A percentile compares a stretch with the other conserved stretches of the same genome.
phyloP scores from a whole-genome alignment of 371 early-diverging fungal genomes.

The Mucor saturninus region DNA sequence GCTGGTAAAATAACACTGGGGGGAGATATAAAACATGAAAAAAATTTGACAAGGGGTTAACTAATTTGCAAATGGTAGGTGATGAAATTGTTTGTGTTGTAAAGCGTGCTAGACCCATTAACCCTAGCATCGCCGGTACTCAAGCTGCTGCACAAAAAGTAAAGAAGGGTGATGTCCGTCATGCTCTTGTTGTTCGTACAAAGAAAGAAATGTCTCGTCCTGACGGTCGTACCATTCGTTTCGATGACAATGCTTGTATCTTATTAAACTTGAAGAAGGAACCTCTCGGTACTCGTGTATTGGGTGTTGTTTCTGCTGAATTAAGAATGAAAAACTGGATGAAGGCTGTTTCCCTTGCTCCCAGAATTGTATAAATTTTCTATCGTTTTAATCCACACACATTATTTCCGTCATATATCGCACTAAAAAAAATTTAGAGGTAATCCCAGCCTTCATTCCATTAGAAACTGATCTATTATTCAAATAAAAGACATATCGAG shows the following conservation, averaged over 20 bases:
- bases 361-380: slow-evolving; percentile 79
- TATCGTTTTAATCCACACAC: not conserved
- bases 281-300: slow-evolving; percentile 92
- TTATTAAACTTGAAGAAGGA: slow-evolving; percentile 93
- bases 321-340: slow-evolving; percentile 93
- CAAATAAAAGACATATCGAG: too few species aligned
- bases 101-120: slow-evolving; percentile 88
- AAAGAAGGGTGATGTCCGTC: slow-evolving; percentile 94
- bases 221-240: slow-evolving; percentile 92
- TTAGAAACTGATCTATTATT: too few species aligned
- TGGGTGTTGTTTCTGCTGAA: slow-evolving; percentile 92
- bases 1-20: slow-evolving; percentile 49
- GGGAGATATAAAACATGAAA: not conserved
- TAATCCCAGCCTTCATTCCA: too few species aligned
- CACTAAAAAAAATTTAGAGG: too few species aligned
- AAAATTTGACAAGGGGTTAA: slow-evolving; percentile 6
- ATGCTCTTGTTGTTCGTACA: slow-evolving; percentile 93
- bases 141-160: slow-evolving; percentile 75
- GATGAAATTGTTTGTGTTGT: slow-evolving; percentile 97
- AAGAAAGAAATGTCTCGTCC: slow-evolving; percentile 89
- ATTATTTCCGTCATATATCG: too few species aligned
- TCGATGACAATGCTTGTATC: slow-evolving; percentile 98
- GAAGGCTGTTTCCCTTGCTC: slow-evolving; percentile 93
- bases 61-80: slow-evolving; percentile 52
- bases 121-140: slow-evolving; percentile 53